Conservation (phyloP, 1,284 basidiomycete species). For the Termitomyces sp. region DNA sequence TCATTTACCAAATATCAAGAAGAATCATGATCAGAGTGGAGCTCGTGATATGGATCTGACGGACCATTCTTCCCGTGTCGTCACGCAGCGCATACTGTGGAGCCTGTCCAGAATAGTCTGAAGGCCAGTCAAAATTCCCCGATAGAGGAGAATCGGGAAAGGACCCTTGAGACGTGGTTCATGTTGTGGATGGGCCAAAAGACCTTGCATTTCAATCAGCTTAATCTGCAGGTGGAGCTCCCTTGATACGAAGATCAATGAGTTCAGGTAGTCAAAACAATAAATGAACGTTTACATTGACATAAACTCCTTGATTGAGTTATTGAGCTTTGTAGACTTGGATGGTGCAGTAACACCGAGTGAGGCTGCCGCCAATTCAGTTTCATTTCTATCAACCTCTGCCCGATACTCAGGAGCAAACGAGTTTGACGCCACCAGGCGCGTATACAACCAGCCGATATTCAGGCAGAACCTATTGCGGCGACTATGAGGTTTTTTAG, state of each 20-base stretch:
- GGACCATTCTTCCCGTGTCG: constrained; percentile 88
- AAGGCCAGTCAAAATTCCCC: constrained; percentile 77
- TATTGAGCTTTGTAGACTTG: constrained; percentile 40
- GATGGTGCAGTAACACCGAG: constrained; percentile 33
- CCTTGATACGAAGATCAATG: constrained; percentile 41
- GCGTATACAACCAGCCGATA: constrained; percentile 81
- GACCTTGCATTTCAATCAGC: constrained; percentile 75
- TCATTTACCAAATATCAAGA: not conserved
- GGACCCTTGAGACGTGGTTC: constrained; percentile 95
- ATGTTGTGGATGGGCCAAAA: constrained; percentile 85
- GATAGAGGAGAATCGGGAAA: constrained; percentile 80
- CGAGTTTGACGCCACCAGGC: constrained; percentile 74
- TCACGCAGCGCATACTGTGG: constrained; percentile 94
- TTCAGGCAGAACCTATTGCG: constrained; percentile 69
- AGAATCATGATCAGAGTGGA: not conserved
- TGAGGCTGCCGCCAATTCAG: constrained; percentile 24
- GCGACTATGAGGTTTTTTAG: not conserved
- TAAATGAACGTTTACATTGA: constrained; percentile 58
- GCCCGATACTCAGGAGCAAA: constrained; percentile 41
- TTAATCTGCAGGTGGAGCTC: constrained; percentile 91
- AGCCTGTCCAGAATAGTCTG: constrained; percentile 88
- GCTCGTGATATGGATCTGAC: constrained; percentile 20
- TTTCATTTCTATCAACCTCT: constrained; percentile 28
- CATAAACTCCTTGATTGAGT: constrained; percentile 83
- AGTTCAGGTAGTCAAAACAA: not conserved